phyloP scores from a whole-genome alignment of 2,329 filamentous ascomycete genomes.

The Penicillium expansum region DNA sequence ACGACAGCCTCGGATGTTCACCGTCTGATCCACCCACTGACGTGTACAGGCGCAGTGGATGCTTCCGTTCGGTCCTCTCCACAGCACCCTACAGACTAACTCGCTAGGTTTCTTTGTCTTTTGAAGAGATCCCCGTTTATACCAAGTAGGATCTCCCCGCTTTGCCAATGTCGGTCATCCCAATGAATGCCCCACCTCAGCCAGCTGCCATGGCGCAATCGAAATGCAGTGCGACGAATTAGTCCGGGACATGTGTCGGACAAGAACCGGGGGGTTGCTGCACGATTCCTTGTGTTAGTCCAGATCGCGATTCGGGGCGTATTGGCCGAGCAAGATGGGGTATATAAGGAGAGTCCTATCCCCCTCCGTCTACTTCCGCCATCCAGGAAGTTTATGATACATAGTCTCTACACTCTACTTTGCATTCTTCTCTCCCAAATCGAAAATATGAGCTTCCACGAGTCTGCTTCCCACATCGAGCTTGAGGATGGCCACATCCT shows the following conservation, averaged over 20 bases:
- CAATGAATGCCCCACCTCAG: conserved; percentile 4
- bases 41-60: background rate
- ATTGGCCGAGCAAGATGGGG: background rate
- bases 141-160: background rate
- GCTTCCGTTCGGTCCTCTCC: background rate
- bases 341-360: conserved; percentile 8
- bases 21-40: background rate
- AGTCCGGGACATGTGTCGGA: conserved; percentile 19
- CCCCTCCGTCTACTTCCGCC: background rate
- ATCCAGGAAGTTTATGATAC: background rate
- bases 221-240: conserved; percentile 14
- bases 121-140: background rate
- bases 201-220: conserved; percentile 13
- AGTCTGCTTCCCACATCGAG: conserved; percentile 46
- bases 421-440: background rate
- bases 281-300: background rate
- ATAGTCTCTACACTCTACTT: background rate
- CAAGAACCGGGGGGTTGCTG: conserved; percentile 12
- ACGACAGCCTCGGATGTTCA: background rate
- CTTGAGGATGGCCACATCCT: conserved; percentile 54
- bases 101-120: background rate
- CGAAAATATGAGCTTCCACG: conserved; percentile 51
- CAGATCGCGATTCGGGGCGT: background rate
- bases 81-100: background rate
- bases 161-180: background rate